Evolutionary conservation across 2,329 filamentous ascomycete species (phyloP).

Genomic region (Beauveria pseudobassiana): DNA sequence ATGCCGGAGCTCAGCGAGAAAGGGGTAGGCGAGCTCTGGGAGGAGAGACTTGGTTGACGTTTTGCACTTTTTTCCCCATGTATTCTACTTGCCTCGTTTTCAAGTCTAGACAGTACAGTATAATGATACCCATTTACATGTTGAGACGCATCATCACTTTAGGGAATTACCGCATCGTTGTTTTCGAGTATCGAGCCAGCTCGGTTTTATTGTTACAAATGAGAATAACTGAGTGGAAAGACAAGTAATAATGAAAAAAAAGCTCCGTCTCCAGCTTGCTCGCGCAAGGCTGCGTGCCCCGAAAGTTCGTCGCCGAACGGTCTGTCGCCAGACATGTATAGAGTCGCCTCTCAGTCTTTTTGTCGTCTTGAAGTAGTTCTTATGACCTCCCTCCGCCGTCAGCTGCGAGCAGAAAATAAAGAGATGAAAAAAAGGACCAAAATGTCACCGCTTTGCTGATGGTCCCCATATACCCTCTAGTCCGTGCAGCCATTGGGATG

Average conservation of each 20-base stretch:
- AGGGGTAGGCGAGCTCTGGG: conserved; percentile 63
- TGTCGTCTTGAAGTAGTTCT: background rate
- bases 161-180: background rate
- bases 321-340: conserved; percentile 26
- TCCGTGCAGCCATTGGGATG: background rate
- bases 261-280: background rate
- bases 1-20: conserved; percentile 76
- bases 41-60: conserved; percentile 51
- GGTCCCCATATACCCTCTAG: background rate
- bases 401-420: background rate
- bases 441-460: background rate
- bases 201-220: conserved; percentile 3
- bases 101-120: background rate
- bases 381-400: background rate
- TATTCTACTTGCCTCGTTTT: background rate
- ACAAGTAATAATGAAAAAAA: conserved; percentile 10
- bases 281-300: background rate
- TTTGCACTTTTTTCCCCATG: background rate
- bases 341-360: conserved; percentile 19
- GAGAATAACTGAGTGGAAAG: conserved; percentile 5
- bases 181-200: conserved; percentile 1
- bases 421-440: background rate
- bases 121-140: conserved; percentile 1
- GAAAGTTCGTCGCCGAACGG: conserved; percentile 19
- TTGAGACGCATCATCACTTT: background rate